These are phyloP conservation scores for Groenewaldozyma tartarivorans DNA, from an alignment of 805 yeast genomes.

Conservation along the genomic window DNA sequence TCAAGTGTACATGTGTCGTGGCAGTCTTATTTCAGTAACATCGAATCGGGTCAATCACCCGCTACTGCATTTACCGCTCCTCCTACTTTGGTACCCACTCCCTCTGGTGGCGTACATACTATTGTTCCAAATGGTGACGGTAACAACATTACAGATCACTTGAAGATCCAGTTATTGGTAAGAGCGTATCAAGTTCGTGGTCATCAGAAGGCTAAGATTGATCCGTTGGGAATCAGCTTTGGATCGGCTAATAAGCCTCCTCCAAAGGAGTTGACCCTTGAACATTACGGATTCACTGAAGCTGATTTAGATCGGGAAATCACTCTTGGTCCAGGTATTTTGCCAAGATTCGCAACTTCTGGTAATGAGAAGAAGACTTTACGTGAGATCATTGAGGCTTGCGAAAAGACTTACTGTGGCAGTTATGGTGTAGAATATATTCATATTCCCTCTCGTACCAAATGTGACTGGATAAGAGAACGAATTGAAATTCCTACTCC, in stretches of 20 bases:
- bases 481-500: slow-evolving; percentile 90
- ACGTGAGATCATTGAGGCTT: slow-evolving; percentile 63
- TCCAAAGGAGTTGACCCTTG: slow-evolving; percentile 85
- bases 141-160: slow-evolving; percentile 66
- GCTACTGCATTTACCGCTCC: slow-evolving; percentile 80
- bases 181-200: slow-evolving; percentile 99
- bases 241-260: slow-evolving; percentile 46
- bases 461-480: slow-evolving; percentile 98
- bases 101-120: slow-evolving; percentile 66
- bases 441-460: slow-evolving; percentile 89
- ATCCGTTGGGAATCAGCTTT: slow-evolving; percentile 86
- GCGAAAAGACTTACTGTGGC: slow-evolving; percentile 81
- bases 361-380: slow-evolving; percentile 60
- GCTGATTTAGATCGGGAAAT: slow-evolving; percentile 75
- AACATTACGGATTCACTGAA: slow-evolving; percentile 84
- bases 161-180: slow-evolving; percentile 91
- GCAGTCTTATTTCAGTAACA: slow-evolving; percentile 89
- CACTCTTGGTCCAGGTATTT: slow-evolving; percentile 93
- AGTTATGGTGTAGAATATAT: slow-evolving; percentile 90
- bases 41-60: slow-evolving; percentile 61
- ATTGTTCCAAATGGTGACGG: slow-evolving; percentile 38
- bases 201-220: slow-evolving; percentile 88
- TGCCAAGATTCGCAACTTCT: slow-evolving; percentile 75
- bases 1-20: slow-evolving; percentile 87
- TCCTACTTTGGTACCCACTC: slow-evolving; percentile 77